These are phyloP conservation scores for Globisporangium echinulatum DNA, from an alignment of 352 stramenopile genomes.

Conservation along the genomic window DNA sequence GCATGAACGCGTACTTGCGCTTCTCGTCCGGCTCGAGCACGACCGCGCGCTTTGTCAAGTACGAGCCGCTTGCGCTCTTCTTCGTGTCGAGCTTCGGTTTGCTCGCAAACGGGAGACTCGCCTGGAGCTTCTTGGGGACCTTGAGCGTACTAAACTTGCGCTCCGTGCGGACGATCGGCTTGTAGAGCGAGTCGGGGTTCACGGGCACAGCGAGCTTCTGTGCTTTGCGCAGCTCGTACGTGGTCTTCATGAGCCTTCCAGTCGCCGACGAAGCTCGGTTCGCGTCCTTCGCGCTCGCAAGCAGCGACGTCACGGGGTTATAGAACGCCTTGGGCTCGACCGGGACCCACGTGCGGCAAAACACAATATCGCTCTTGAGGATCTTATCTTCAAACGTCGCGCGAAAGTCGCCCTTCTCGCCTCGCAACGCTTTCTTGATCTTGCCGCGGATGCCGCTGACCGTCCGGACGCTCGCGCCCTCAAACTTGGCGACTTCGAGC, in stretches of 20 bases:
- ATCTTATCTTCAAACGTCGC: constrained; percentile 99
- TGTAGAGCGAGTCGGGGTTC: constrained; percentile 98
- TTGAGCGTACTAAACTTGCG: constrained; percentile 92
- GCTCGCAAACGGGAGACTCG: constrained; percentile 93
- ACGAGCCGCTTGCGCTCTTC: constrained; percentile 71
- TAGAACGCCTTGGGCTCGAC: constrained; percentile 98
- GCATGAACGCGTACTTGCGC: constrained; percentile 96
- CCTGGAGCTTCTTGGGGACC: constrained; percentile 97
- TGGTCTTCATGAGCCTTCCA: constrained; percentile 91
- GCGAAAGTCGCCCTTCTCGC: constrained; percentile 94
- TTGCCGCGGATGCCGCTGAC: constrained; percentile 97
- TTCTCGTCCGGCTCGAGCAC: constrained; percentile 95
- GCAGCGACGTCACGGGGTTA: constrained; percentile 93
- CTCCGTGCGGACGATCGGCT: constrained; percentile 93
- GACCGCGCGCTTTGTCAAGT: constrained; percentile 87
- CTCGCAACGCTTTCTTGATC: constrained; percentile 95
- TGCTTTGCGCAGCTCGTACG: constrained; percentile 92
- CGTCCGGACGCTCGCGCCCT: constrained; percentile 96
- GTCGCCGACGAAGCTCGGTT: constrained; percentile 47
- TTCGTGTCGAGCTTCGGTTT: constrained; percentile 95
- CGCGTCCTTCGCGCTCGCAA: constrained; percentile 38
- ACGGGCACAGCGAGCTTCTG: constrained; percentile 93
- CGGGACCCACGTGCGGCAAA: constrained; percentile 98
- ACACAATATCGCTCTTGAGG: constrained; percentile 98
- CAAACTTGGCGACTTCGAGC: constrained; percentile 96